Percentiles rank a stretch among this genome's conserved stretches.
Conservation (phyloP, 371 early-diverging fungal genomes). For the Circinella minor region DNA sequence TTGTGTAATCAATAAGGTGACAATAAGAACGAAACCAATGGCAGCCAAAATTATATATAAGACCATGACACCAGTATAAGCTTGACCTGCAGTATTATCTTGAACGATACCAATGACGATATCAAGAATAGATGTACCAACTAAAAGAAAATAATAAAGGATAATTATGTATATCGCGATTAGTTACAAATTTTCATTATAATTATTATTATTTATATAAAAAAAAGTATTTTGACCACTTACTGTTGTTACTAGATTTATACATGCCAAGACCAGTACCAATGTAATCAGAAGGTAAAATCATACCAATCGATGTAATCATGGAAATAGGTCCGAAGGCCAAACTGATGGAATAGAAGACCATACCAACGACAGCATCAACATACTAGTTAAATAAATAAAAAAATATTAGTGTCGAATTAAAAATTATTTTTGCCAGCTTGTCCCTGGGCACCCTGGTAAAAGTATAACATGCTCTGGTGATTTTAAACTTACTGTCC, state of each 20-base stretch:
- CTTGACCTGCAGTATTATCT: conserved; percentile 45
- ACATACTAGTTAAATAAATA: conserved; percentile 16
- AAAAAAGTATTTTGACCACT: background rate
- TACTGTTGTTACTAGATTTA: conserved; percentile 48
- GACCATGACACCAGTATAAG: conserved; percentile 47
- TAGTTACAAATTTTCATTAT: too few species aligned
- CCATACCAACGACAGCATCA: conserved; percentile 51
- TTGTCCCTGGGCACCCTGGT: too few species aligned
- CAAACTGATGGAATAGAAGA: conserved; percentile 53
- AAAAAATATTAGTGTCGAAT: too few species aligned
- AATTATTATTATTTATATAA: too few species aligned
- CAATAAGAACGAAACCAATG: conserved; percentile 43
- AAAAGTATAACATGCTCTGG: too few species aligned
- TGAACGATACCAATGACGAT: conserved; percentile 57
- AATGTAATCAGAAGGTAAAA: conserved; percentile 53
- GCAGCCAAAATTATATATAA: conserved; percentile 41
- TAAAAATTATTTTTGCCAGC: too few species aligned
- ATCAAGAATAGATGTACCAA: conserved; percentile 57
- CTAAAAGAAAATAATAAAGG: background rate
- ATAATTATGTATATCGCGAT: background rate
- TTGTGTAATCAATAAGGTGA: conserved; percentile 32
- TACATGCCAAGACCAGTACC: conserved; percentile 62
- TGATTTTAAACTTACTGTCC: conserved; percentile 19
- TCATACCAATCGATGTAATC: conserved; percentile 57
- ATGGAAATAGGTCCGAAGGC: conserved; percentile 60